Percentiles rank a stretch among this genome's conserved stretches.
These are phyloP conservation scores for Mallotus nudiflorus DNA, from an alignment of 345 rosid species.

Conservation along the genomic window DNA sequence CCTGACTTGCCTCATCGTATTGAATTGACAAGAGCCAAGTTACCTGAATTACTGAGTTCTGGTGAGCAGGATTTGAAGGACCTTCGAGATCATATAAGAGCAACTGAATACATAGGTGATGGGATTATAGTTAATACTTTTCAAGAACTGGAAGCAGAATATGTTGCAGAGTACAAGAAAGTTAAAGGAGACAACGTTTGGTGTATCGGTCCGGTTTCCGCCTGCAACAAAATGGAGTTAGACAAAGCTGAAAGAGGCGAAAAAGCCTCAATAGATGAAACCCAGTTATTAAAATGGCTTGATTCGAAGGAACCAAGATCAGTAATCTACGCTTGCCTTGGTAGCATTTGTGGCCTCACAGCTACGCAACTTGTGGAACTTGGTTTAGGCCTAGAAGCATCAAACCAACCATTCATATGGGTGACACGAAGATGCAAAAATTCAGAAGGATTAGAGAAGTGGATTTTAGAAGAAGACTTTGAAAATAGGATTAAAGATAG, in stretches of 20 bases:
- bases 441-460: constrained; percentile 22
- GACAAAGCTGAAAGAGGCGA: constrained; percentile 47
- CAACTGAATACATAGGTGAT: constrained; percentile 25
- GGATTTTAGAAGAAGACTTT: constrained; percentile 43
- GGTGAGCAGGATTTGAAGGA: constrained; percentile 3
- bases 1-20: constrained; percentile 41
- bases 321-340: constrained; percentile 55
- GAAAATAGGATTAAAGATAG: constrained; percentile 39
- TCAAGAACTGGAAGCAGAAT: constrained; percentile 43
- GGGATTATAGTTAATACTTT: constrained; percentile 49
- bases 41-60: constrained; percentile 20
- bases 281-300: constrained; percentile 49
- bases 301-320: constrained; percentile 31
- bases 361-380: constrained; percentile 44
- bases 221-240: constrained; percentile 22
- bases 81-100: constrained; percentile 12
- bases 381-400: constrained; percentile 50
- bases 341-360: constrained; percentile 40
- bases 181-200: constrained; percentile 39
- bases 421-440: constrained; percentile 34
- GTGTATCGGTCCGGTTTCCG: constrained; percentile 53
- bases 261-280: constrained; percentile 18
- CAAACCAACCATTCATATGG: constrained; percentile 53
- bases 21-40: constrained; percentile 32
- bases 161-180: constrained; percentile 34